A percentile compares a stretch with the other conserved stretches of the same genome.
phyloP scores from a whole-genome alignment of 106 monocot species.

The Dendrobium chrysotoxum region DNA sequence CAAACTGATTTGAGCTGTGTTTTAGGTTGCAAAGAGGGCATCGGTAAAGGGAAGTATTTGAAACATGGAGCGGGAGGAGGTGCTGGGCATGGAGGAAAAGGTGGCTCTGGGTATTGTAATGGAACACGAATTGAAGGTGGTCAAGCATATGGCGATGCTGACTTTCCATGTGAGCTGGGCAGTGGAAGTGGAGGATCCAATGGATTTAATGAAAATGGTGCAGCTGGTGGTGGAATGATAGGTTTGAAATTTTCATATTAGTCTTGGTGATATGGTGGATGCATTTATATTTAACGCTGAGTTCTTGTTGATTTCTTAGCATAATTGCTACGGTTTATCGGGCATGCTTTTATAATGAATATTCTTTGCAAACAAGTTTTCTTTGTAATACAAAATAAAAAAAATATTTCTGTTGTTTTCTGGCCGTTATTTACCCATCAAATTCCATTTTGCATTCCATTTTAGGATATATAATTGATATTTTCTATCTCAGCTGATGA shows the following conservation, averaged over 20 bases:
- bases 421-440: neutral
- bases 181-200: conserved; percentile 70
- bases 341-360: neutral
- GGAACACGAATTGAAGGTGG: conserved; percentile 68
- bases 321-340: neutral
- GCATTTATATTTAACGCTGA: neutral
- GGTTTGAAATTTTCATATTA: conserved; percentile 33
- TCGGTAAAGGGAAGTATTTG: conserved; percentile 70
- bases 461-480: neutral
- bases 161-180: conserved; percentile 93
- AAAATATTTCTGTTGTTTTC: neutral
- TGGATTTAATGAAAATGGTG: conserved; percentile 47
- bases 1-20: conserved; percentile 3
- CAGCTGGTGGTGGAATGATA: conserved; percentile 92
- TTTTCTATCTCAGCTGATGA: neutral
- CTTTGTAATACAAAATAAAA: neutral
- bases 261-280: neutral
- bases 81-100: conserved; percentile 93
- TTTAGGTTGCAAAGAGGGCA: conserved; percentile 84
- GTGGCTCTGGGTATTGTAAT: conserved; percentile 83
- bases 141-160: conserved; percentile 64
- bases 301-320: neutral
- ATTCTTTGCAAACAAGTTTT: neutral
- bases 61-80: conserved; percentile 88
- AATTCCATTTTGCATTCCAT: neutral